Evolutionary conservation across 2,329 filamentous ascomycete genomes (phyloP), one percentile per base, ranked within the genome.

Genomic region (Calonectria hongkongensis): DNA sequence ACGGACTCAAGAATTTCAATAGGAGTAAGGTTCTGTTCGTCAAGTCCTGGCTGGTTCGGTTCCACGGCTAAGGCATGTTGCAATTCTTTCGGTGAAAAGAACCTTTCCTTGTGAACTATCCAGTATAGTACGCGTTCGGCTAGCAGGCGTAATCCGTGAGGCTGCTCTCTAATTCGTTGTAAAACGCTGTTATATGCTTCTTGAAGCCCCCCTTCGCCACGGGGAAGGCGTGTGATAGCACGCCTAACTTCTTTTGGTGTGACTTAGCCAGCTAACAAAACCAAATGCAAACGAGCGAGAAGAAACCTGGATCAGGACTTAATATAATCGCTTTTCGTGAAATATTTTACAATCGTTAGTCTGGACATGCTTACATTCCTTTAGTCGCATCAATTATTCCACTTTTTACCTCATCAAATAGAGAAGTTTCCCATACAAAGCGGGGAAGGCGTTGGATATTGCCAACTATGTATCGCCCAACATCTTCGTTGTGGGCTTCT

Each of bases 61-160:
- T 86, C 82, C 0, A 86, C 76, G 0, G 84, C 86, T 16, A 89
- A 80, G 0, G 86, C 87, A 72, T 88, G 82, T 65, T 82, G 81
- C 5, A 89, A 80, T 71, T 88, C 86, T 0, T 41, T 41, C 39
- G 39, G 39, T 4, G 39, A 41, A 41, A 89, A 71, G 0, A 76
- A 82, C 56, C 82, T 80, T 58, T 76, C 82, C 1, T 85, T 81
- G 43, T 69, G 85, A 0, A 78, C 81, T 10, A 89, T 83, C 87
- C 85, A 89, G 0, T 79, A 79, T 0, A 89, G 66, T 2, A 81
- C 79, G 25, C 83, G 67, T 8, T 81, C 84, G 0, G 88, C 87
- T 47, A 87, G 79, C 0, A 82, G 69, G n/a, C 48, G 41, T 13
- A 10, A 41, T 3, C 15, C 39, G 4, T 16, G 39, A 41, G 39